Evolutionary conservation across 139 green algal genomes (phyloP).

Genomic region (Coccomyxa sp.): DNA sequence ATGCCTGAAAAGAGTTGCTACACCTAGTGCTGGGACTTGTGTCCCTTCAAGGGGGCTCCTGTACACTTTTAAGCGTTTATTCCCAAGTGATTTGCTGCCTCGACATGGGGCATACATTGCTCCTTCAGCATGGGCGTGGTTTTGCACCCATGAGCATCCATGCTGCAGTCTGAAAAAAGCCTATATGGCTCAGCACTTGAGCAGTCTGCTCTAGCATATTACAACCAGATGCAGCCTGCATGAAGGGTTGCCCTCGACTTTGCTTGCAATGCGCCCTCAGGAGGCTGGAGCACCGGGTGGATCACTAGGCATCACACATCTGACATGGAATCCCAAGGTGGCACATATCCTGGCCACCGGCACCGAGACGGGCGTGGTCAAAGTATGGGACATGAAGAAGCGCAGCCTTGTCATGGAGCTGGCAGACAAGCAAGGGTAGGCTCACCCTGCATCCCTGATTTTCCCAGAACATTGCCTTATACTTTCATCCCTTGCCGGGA

Average conservation of each 20-base stretch:
- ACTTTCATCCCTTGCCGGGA: no score
- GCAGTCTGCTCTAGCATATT: no score
- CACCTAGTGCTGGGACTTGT: neutral
- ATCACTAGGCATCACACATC: slow-evolving; percentile 67
- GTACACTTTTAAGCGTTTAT: neutral
- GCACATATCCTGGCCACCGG: slow-evolving; percentile 92
- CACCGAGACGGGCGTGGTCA: slow-evolving; percentile 51
- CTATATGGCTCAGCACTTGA: no score
- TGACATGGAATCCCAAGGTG: slow-evolving; percentile 91
- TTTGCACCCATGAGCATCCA: neutral
- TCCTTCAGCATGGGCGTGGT: neutral
- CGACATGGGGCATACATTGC: neutral
- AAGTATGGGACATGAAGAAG: slow-evolving; percentile 95
- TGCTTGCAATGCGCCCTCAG: no score
- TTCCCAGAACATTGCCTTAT: no score
- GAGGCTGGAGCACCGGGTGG: no score
- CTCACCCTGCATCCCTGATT: neutral
- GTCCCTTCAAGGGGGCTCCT: no score
- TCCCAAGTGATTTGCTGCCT: neutral
- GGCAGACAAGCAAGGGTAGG: slow-evolving; percentile 6
- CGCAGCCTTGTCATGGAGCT: slow-evolving; percentile 44
- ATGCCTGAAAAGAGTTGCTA: neutral
- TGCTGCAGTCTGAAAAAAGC: no score
- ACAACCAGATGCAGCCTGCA: no score
- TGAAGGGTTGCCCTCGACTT: no score